A percentile compares a stretch with the other conserved stretches of the same genome.
Conservation (phyloP, 1,139 yeast genomes). For the Suhomyces yuchorum region DNA sequence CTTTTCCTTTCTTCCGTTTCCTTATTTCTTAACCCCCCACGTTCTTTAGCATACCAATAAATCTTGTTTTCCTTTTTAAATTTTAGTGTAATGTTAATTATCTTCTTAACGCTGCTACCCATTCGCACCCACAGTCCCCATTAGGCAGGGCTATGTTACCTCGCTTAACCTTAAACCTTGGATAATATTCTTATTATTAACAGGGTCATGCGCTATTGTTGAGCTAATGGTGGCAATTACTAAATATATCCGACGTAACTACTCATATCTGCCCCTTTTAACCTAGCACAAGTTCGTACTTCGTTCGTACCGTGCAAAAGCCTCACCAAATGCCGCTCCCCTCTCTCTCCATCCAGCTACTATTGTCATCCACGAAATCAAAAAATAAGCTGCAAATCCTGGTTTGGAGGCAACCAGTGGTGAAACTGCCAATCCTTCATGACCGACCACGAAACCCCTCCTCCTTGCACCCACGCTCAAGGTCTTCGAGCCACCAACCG, state of each 20-base stretch:
- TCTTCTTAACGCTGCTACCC: no score
- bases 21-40: not conserved
- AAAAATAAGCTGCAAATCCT: not conserved
- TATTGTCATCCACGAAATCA: no score
- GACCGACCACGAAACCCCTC: not conserved
- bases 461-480: not conserved
- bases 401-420: not conserved
- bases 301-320: no score
- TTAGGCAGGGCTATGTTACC: not conserved
- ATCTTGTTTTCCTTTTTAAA: not conserved
- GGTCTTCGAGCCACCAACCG: not conserved
- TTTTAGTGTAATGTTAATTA: no score
- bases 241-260: not conserved
- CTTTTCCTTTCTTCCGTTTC: constrained; percentile 2
- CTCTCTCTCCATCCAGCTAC: no score
- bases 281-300: not conserved
- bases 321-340: no score
- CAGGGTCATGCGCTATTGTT: not conserved
- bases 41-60: constrained; percentile 5
- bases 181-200: not conserved
- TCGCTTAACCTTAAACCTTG: not conserved
- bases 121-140: not conserved
- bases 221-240: not conserved
- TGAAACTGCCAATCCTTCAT: not conserved
- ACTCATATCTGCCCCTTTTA: not conserved